Conservation (phyloP, 306 rosid species). For the Glycine soja region DNA sequence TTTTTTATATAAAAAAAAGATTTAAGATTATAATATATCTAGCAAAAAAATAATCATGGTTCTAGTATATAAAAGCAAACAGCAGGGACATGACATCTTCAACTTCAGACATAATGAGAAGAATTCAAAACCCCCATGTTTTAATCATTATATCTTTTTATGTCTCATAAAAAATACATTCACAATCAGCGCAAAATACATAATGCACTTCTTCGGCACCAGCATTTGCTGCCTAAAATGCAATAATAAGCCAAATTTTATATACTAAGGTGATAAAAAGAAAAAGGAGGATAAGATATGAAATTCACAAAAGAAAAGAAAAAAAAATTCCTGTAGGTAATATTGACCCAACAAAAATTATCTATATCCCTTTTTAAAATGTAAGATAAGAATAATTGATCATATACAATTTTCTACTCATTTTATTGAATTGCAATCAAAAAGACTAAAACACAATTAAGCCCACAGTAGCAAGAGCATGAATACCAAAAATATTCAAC, state of each 20-base stretch:
- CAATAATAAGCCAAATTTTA: conserved; percentile 12
- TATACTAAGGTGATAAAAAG: conserved; percentile 6
- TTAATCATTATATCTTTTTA: background rate
- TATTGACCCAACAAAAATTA: background rate
- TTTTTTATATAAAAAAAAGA: background rate
- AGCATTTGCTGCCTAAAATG: background rate
- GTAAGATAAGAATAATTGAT: too few relatives aligned
- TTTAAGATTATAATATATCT: background rate
- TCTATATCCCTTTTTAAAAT: too few relatives aligned
- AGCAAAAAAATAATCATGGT: conserved; percentile 37
- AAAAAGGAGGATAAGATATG: conserved; percentile 28
- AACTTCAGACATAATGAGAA: conserved; percentile 36
- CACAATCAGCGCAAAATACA: conserved; percentile 6
- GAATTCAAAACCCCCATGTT: conserved; percentile 13
- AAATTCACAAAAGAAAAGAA: conserved; percentile 29
- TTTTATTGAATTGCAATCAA: conserved; percentile 20
- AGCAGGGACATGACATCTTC: too few relatives aligned
- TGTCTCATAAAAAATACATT: background rate
- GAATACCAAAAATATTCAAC: too few relatives aligned
- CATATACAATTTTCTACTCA: background rate
- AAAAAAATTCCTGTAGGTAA: background rate
- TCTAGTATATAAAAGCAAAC: background rate
- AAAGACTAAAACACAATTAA: too few relatives aligned
- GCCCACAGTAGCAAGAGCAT: too few relatives aligned
- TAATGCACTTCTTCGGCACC: conserved; percentile 14